phyloP scores from a whole-genome alignment of 2,329 filamentous ascomycete species.

The Stachybotrys elegans region DNA sequence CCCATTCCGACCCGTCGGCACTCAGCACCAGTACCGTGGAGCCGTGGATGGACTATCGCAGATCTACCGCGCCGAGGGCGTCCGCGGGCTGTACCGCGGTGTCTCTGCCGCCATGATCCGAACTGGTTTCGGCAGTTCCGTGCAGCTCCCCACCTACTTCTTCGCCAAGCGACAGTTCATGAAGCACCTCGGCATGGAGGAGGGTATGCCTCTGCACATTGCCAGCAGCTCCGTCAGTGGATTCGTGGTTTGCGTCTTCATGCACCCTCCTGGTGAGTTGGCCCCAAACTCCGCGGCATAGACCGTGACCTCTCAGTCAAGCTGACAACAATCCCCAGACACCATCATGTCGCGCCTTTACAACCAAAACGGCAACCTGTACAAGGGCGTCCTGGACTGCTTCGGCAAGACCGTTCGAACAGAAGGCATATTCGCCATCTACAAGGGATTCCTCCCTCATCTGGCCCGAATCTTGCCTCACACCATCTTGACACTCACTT shows the following conservation, averaged over 20 bases:
- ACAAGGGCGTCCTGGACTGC: constrained; percentile 89
- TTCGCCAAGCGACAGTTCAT: constrained; percentile 86
- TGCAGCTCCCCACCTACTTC: constrained; percentile 96
- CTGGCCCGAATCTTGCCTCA: constrained; percentile 91
- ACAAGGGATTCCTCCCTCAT: constrained; percentile 97
- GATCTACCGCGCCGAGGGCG: constrained; percentile 74
- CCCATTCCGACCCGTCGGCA: constrained; percentile 87
- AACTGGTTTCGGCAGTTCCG: constrained; percentile 91
- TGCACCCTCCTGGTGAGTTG: constrained; percentile 84
- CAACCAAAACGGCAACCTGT: constrained; percentile 98
- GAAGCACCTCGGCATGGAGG: constrained; percentile 80
- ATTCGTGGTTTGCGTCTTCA: constrained; percentile 94
- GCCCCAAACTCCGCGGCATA: neutral
- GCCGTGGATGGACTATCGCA: constrained; percentile 75
- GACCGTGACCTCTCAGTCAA: neutral
- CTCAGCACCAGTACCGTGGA: constrained; percentile 90
- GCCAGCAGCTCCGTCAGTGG: constrained; percentile 85
- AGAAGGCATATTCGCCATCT: constrained; percentile 87
- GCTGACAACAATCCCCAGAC: constrained; percentile 43
- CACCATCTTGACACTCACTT: constrained; percentile 85
- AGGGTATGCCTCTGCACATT: constrained; percentile 84
- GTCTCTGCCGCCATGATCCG: constrained; percentile 92
- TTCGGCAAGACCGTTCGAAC: constrained; percentile 84
- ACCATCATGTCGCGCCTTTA: constrained; percentile 99
- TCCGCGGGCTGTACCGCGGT: constrained; percentile 80